A percentile compares a stretch with the other conserved stretches of the same genome.
phyloP scores from a whole-genome alignment of 352 stramenopile species.

The Globisporangium solare region DNA sequence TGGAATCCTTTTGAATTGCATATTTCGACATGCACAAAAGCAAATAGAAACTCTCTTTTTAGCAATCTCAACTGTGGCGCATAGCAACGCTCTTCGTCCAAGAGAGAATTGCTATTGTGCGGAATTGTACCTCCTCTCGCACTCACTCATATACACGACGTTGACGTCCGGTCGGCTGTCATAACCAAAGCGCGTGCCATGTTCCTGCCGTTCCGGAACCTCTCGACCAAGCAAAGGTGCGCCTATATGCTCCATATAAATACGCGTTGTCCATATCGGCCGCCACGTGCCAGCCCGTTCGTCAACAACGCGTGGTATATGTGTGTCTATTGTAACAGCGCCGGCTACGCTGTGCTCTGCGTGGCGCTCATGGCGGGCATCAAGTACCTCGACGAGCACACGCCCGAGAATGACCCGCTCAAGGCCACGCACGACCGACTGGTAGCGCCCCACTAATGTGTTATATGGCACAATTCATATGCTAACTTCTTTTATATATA shows the following conservation, averaged over 20 bases:
- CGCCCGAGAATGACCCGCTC: slow-evolving; percentile 32
- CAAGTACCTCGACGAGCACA: slow-evolving; percentile 68
- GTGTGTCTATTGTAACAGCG: slow-evolving; percentile 22
- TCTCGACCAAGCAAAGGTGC: slow-evolving; percentile 57
- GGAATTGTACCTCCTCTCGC: neutral
- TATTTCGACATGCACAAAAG: too few species aligned
- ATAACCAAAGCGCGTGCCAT: neutral
- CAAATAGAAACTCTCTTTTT: too few species aligned
- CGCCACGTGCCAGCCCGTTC: too few species aligned
- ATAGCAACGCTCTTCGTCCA: too few species aligned
- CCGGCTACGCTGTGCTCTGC: slow-evolving; percentile 57
- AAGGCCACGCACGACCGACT: slow-evolving; percentile 32
- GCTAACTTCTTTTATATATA: too few species aligned
- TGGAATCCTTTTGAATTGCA: too few species aligned
- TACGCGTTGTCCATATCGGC: neutral
- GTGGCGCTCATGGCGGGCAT: slow-evolving; percentile 54
- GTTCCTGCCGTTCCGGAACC: slow-evolving; percentile 58
- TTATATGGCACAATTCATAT: neutral
- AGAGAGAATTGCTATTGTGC: neutral
- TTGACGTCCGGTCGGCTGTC: too few species aligned
- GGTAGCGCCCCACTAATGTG: slow-evolving; percentile 24
- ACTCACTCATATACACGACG: neutral
- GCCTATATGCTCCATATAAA: neutral
- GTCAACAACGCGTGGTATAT: neutral
- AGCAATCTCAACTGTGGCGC: too few species aligned